Evolutionary conservation across 306 rosid species (phyloP), one percentile per base, ranked within the genome.

Genomic region (Arachis stenosperma): DNA sequence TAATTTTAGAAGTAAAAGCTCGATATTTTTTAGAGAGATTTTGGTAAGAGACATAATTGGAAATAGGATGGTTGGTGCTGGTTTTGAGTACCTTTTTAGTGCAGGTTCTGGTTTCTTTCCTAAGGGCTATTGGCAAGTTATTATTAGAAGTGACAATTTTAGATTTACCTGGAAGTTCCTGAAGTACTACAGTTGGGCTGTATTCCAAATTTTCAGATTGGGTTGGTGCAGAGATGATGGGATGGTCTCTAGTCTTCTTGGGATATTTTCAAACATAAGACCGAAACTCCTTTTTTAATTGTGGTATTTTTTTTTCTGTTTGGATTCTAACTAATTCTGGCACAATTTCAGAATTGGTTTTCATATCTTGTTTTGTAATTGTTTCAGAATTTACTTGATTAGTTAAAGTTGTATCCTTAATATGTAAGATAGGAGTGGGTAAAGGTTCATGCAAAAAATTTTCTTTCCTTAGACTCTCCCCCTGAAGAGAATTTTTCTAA

Each of bases 11-110:
- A 5, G 48, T 37, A 39, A 69, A 69, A 14, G 33, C 73, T 52
- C 1, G 36, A 10, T 69, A 39, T 9, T 4, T 22, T 37, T 54
- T 8, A 40, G 41, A 54, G 4, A 55, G 29, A 2, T 54, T 40
- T 17, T 56, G 40, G 55, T 42, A 70, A 3, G 53, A 55, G 17
- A 52, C 39, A 50, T 67, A 67, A 2, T 68, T 52, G 61, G 40
- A 69, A 53, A 69, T 69, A 22, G 52, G 73, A 37, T 69, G 54
- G 17, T 69, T 54, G 10, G 42, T 69, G 40, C 30, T 12, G n/a
- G 55, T 30, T 57, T 70, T 42, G 44, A 10, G 30, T 39, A 39
- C 0, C 6, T 39, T 54, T 40, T 40, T 17, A 0, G 30, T 65
- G 55, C 55, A 70, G 55, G 30, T 4, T 70, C 9, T 56, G 10